phyloP scores from a whole-genome alignment of 2,329 filamentous ascomycete species.

The Drechslera avenae region DNA sequence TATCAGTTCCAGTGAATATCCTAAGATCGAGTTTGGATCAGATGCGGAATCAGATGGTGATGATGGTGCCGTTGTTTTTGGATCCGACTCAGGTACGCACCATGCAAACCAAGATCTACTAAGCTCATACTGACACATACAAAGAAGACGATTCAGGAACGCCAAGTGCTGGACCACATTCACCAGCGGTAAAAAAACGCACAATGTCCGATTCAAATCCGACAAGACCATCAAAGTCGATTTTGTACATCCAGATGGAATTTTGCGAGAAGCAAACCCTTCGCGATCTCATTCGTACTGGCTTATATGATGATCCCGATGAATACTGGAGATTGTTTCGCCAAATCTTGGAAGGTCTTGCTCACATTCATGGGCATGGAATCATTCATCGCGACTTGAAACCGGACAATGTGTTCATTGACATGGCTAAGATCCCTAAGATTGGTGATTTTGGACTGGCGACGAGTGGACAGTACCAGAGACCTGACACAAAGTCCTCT shows the following conservation, averaged over 20 bases:
- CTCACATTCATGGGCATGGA: constrained; percentile 85
- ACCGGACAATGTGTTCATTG: constrained; percentile 97
- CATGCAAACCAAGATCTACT: not conserved
- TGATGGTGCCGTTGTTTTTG: constrained; percentile 44
- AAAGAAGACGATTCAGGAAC: constrained; percentile 55
- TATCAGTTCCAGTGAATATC: constrained; percentile 82
- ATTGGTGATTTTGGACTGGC: constrained; percentile 97
- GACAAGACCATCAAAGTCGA: constrained; percentile 64
- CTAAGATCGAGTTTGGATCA: constrained; percentile 78
- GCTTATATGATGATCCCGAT: constrained; percentile 72
- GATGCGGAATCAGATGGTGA: constrained; percentile 53
- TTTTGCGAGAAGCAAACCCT: constrained; percentile 95
- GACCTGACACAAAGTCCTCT: constrained; percentile 57
- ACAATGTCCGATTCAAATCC: constrained; percentile 55
- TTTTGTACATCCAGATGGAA: constrained; percentile 98
- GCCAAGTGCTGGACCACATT: constrained; percentile 36
- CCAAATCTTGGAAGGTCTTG: constrained; percentile 86
- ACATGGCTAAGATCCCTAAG: constrained; percentile 85
- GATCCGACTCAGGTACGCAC: constrained; percentile 45
- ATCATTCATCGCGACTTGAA: constrained; percentile 97
- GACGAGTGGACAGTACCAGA: constrained; percentile 79
- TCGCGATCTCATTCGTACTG: constrained; percentile 80
- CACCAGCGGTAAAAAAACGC: constrained; percentile 44
- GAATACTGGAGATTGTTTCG: constrained; percentile 90
- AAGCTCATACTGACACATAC: constrained; percentile 10